Conservation (phyloP, 139 green algal species). For the Chlorella sp. region DNA sequence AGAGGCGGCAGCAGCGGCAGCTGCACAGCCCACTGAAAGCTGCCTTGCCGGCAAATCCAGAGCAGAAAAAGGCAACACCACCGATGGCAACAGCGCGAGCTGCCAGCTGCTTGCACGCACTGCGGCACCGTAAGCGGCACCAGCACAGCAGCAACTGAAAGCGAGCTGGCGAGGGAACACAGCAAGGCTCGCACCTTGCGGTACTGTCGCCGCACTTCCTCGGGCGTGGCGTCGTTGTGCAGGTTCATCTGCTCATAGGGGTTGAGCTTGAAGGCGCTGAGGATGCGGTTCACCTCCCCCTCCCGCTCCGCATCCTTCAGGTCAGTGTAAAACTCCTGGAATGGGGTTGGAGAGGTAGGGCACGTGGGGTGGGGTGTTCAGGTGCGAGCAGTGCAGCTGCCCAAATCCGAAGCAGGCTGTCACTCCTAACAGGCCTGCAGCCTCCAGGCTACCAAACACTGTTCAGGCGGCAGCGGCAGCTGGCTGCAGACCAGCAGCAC, state of each 20-base stretch:
- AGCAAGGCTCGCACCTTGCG: conserved; percentile 73
- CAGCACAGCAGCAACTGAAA: no score
- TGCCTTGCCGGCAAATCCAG: no score
- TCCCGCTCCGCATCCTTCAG: conserved; percentile 91
- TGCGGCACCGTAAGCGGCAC: no score
- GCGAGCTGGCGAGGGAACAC: no score
- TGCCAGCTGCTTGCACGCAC: no score
- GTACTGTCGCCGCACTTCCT: conserved; percentile 91
- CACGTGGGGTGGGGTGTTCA: not conserved
- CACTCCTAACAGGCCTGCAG: no score
- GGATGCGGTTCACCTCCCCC: conserved; percentile 93
- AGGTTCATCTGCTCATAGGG: conserved; percentile 95
- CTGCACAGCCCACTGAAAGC: no score
- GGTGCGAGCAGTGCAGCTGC: not conserved
- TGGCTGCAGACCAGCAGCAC: not conserved
- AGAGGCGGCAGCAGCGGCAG: not conserved
- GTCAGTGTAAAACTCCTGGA: conserved; percentile 86
- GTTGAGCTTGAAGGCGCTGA: conserved; percentile 97
- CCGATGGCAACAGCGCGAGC: no score
- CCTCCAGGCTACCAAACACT: no score
- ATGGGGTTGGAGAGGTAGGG: not conserved
- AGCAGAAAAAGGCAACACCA: no score
- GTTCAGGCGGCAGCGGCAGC: not conserved
- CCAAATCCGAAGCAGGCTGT: no score
- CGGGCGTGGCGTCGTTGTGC: conserved; percentile 76